phyloP scores from a whole-genome alignment of 2,329 filamentous ascomycete species.

The Zasmidium citrigriseum region DNA sequence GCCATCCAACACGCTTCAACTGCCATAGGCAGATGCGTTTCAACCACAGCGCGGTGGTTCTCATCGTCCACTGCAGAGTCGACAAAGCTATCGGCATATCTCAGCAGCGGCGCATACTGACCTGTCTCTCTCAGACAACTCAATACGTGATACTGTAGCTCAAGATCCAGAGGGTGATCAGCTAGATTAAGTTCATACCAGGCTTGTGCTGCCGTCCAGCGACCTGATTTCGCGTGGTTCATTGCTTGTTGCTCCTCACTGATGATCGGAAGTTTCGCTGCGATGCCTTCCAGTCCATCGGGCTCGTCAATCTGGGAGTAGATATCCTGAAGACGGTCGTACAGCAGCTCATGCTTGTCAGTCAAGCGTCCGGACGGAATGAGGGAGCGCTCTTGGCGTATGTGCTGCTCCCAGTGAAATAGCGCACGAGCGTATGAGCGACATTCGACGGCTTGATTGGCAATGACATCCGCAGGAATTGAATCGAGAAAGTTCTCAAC shows the following conservation, averaged over 20 bases:
- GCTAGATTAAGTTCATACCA: constrained; percentile 95
- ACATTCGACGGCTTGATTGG: constrained; percentile 86
- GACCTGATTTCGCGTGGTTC: constrained; percentile 86
- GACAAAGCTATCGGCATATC: constrained; percentile 76
- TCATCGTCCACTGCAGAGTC: constrained; percentile 8
- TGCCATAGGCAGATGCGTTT: constrained; percentile 67
- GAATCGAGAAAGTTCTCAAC: constrained; percentile 73
- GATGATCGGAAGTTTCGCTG: constrained; percentile 79
- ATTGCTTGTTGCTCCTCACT: constrained; percentile 91
- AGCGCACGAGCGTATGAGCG: constrained; percentile 88
- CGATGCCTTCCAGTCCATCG: constrained; percentile 93
- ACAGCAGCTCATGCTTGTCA: constrained; percentile 52
- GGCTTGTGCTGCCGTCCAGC: constrained; percentile 92
- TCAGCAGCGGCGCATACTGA: constrained; percentile 73
- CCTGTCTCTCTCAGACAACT: constrained; percentile 93
- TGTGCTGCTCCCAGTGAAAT: constrained; percentile 93
- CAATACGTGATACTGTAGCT: constrained; percentile 80
- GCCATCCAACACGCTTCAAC: constrained; percentile 92
- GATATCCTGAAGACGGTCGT: constrained; percentile 76
- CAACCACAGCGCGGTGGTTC: constrained; percentile 7
- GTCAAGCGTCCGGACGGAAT: constrained; percentile 42
- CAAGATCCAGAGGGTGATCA: constrained; percentile 72
- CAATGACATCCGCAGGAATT: constrained; percentile 72
- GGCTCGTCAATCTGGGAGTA: constrained; percentile 98
- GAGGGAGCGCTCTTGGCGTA: constrained; percentile 54